These are phyloP conservation scores for Discostella pseudostelligera DNA, from an alignment of 108 stramenopile genomes.

Conservation along the genomic window DNA sequence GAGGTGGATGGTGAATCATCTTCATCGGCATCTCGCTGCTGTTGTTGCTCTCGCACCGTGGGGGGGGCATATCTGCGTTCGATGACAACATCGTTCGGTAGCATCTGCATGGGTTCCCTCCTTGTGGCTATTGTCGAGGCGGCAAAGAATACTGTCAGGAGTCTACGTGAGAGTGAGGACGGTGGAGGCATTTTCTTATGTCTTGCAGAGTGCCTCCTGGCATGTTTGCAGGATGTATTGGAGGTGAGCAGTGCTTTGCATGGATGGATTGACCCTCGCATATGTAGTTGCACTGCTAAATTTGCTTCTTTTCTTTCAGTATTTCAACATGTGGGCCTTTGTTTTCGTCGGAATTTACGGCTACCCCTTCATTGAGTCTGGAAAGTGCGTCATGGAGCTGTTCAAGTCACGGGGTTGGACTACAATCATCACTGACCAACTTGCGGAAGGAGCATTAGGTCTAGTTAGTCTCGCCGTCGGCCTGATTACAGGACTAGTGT, in stretches of 20 bases:
- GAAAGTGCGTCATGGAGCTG: conserved; percentile 60
- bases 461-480: conserved; percentile 68
- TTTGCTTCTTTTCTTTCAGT: conserved; percentile 11
- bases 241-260: conserved; percentile 34
- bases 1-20: too few species aligned
- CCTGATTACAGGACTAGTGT: conserved; percentile 61
- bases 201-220: conserved; percentile 68
- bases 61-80: conserved; percentile 52
- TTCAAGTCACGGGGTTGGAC: conserved; percentile 74
- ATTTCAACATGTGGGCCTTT: conserved; percentile 84
- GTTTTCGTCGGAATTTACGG: conserved; percentile 70
- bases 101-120: conserved; percentile 62
- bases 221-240: conserved; percentile 53
- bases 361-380: conserved; percentile 64
- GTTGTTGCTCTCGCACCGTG: conserved; percentile 64
- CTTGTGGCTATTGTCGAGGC: conserved; percentile 80
- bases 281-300: not conserved
- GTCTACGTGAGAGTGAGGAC: conserved; percentile 47
- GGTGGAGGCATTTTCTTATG: conserved; percentile 54
- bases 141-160: conserved; percentile 50
- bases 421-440: conserved; percentile 73
- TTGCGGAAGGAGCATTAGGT: conserved; percentile 61
- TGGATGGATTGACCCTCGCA: not conserved
- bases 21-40: too few species aligned
- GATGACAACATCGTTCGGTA: conserved; percentile 80